Evolutionary conservation across 2,329 filamentous ascomycete genomes (phyloP), one percentile per base, ranked within the genome.

Genomic region (Pseudogymnoascus sp.): DNA sequence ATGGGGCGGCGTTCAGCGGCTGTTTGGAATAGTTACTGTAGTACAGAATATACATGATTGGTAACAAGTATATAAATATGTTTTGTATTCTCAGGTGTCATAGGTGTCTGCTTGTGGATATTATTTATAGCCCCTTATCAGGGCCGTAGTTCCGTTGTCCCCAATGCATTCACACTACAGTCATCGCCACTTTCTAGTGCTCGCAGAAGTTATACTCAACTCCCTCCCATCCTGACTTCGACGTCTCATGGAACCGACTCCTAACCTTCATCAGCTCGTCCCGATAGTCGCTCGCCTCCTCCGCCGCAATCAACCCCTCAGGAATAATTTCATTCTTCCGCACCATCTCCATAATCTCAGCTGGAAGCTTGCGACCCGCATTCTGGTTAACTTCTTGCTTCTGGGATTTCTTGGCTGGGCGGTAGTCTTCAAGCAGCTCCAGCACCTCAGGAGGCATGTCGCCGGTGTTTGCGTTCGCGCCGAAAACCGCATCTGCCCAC

Each of bases 401-500:
- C 55, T 59, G 58, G 2, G 33, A n/a, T 10, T 59, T 59, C 58
- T 39, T 59, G 33, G 66, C 69, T 61, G 72, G 65, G 3, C 60
- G 15, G 12, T 27, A 12, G 2, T 59, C 61, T 10, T 66, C 39
- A 3, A 71, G 55, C 60, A 71, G 62, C 5, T 71, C 63, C 25
- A 67, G 55, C 6, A 74, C 59, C 67, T 73, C 71, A 1, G 67
- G 45, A 48, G 70, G 65, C 42, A 76, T 61, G 48, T 72, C 69
- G 9, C 58, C 37, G 9, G 33, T 59, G 12, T 59, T 27, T 40
- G 58, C 58, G 55, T 58, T 12, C 69, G 67, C 1, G 66, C 67
- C 15, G n/a, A 52, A 37, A 15, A 64, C 64, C 62, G 65, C 62
- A 8, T 74, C 70, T 0, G 63, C 61, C 70, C 72, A 77, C 80